Evolutionary conservation across 2,329 filamentous ascomycete genomes (phyloP).

Genomic region (Calonectria multiphialidica): DNA sequence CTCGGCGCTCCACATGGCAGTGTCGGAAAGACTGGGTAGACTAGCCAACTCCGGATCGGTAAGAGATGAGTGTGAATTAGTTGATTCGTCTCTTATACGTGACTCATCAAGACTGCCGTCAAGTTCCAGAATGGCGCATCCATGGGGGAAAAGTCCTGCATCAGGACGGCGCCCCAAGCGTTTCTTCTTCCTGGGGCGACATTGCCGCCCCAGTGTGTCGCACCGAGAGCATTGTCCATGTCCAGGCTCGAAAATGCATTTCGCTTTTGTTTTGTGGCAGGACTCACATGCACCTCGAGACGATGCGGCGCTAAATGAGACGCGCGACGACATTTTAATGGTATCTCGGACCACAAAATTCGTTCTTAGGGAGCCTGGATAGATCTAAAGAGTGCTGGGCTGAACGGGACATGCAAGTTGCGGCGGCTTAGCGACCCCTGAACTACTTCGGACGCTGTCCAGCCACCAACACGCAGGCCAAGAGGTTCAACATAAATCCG

Average conservation of each 20-base stretch:
- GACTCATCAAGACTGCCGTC: not conserved
- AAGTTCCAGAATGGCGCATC: not conserved
- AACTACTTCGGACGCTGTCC: no score
- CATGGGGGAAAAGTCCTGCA: not conserved
- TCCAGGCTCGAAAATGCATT: not conserved
- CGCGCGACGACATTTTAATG: not conserved
- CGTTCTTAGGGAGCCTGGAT: not conserved
- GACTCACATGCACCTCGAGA: not conserved
- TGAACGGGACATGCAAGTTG: not conserved
- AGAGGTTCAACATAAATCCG: not conserved
- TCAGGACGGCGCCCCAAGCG: not conserved
- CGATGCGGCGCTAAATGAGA: not conserved
- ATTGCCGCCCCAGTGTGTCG: not conserved
- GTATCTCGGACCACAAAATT: no score
- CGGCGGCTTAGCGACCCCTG: not conserved
- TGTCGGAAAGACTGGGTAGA: not conserved
- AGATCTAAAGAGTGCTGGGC: not conserved
- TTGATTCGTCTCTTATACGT: no score
- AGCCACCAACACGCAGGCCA: no score
- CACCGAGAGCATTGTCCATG: not conserved
- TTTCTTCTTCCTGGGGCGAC: not conserved
- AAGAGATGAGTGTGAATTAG: not conserved
- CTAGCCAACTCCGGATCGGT: not conserved
- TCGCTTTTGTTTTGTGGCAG: conserved; percentile 5
- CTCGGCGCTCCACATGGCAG: not conserved